These are phyloP conservation scores for Cucumis melo DNA, from an alignment of 306 rosid species.

Conservation along the genomic window DNA sequence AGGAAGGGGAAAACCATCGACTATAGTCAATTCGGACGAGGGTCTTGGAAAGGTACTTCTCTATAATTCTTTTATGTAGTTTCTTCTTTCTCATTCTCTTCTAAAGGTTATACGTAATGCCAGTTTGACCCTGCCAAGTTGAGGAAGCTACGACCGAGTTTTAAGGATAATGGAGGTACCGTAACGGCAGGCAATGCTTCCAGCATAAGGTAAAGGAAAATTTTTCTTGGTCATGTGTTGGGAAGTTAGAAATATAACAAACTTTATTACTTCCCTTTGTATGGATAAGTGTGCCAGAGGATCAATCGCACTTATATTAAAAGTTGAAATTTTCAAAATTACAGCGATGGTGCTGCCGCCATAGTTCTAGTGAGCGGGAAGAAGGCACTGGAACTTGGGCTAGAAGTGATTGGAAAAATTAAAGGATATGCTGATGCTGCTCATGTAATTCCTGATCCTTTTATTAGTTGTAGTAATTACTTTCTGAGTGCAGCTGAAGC, in stretches of 20 bases:
- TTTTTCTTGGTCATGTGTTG: not conserved
- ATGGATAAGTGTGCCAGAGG: not conserved
- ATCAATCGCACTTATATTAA: constrained; percentile 12
- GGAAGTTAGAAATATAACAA: constrained; percentile 2
- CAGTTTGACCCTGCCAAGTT: constrained; percentile 94
- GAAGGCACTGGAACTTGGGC: constrained; percentile 71
- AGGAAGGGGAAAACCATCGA: constrained; percentile 91
- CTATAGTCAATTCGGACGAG: constrained; percentile 68
- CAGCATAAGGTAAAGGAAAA: constrained; percentile 64
- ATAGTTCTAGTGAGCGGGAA: constrained; percentile 92
- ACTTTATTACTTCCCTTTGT: not conserved
- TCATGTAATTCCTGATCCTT: constrained; percentile 42
- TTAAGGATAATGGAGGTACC: constrained; percentile 84
- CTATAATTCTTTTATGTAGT: not conserved
- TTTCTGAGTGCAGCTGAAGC: not conserved
- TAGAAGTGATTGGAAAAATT: constrained; percentile 84
- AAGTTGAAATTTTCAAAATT: constrained; percentile 12
- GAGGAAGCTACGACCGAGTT: constrained; percentile 94
- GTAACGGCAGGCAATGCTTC: constrained; percentile 99
- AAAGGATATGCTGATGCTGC: constrained; percentile 95
- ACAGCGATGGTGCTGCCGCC: constrained; percentile 98
- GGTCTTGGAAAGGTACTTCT: constrained; percentile 80
- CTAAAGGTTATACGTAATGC: constrained; percentile 9
- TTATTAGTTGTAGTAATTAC: not conserved
- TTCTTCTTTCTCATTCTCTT: not conserved